Evolutionary conservation across 2,329 filamentous ascomycete genomes (phyloP), one percentile per base, ranked within the genome.

Genomic region (Colletotrichum lini): DNA sequence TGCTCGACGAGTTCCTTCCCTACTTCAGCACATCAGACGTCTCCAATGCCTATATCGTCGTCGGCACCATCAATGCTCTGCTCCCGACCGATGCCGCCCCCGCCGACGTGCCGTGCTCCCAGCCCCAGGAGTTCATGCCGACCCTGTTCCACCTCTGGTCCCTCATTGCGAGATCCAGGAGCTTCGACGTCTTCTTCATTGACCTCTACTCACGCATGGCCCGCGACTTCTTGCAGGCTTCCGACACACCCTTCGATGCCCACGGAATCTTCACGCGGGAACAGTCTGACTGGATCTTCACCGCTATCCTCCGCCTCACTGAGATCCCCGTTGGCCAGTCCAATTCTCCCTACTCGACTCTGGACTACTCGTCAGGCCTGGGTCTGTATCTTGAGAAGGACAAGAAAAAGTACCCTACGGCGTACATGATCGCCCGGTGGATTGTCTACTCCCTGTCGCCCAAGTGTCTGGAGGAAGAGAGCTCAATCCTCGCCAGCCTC

Each of bases 141-240:
- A 98, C 96, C 0, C 92, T 98, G 76, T 99, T 99, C 85, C 96
- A 99, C 80, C 84, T 98, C 1, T 99, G 96, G 96, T 96, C 95
- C 1, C 87, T 98, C 52, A 91, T 98, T 75, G 96, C 94, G 76
- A 89, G 97, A 62, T 98, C 96, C 1, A 96, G 94, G 81, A 88
- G 91, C 4, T 93, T 96, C 72, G 96, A 99, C 80, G 89, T 93
- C 69, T 92, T 93, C 73, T 95, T 97, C 77, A 89, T 98, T 74
- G 96, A 99, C 81, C 89, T 98, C 42, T 90, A 98, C 73, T 98
- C 96, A 15, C 89, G 96, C 63, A 85, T 98, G 78, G 92, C 96
- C 1, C 88, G 96, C 74, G 96, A 99, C 80, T 94, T 93, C 70
- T 83, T 99, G 67, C 85, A 90, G 38, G 93, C 92, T 73, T 82